Evolutionary conservation across 106 monocot species (phyloP).

Genomic region (Dendrobium chrysotoxum): DNA sequence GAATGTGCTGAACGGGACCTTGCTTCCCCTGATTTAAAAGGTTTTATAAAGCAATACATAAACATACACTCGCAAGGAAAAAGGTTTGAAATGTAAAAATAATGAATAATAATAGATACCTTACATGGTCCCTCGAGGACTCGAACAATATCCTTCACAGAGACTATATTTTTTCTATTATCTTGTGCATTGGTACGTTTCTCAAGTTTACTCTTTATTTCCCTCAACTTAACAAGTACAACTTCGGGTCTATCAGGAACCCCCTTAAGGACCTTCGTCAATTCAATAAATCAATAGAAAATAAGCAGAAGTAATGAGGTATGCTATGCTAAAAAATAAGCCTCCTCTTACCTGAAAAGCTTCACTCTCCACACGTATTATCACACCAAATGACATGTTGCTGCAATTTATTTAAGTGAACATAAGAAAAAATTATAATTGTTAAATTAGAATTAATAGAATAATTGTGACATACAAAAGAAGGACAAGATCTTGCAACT

Average conservation of each 20-base stretch:
- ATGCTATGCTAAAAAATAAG: neutral
- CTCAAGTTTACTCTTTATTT: slow-evolving; percentile 88
- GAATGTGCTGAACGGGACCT: slow-evolving; percentile 93
- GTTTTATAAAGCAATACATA: neutral
- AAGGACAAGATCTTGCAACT: slow-evolving; percentile 91
- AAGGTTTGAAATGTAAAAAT: neutral
- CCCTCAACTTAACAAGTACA: slow-evolving; percentile 75
- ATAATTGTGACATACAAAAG: slow-evolving; percentile 58
- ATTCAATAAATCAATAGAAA: slow-evolving; percentile 6
- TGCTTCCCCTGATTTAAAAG: slow-evolving; percentile 65
- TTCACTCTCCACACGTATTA: slow-evolving; percentile 89
- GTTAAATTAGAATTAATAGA: neutral
- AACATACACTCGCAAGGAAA: neutral
- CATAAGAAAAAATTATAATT: slow-evolving; percentile 1
- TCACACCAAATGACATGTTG: slow-evolving; percentile 84
- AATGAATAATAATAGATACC: slow-evolving; percentile 26
- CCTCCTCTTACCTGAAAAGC: slow-evolving; percentile 66
- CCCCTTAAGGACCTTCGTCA: slow-evolving; percentile 84
- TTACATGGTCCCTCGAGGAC: slow-evolving; percentile 87
- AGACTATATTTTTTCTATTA: slow-evolving; percentile 50
- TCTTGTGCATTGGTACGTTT: slow-evolving; percentile 71
- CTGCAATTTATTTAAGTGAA: slow-evolving; percentile 33
- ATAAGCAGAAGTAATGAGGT: neutral
- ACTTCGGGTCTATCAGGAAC: slow-evolving; percentile 95
- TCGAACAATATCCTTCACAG: slow-evolving; percentile 79